Evolutionary conservation across 768 basidiomycete genomes (phyloP), one percentile per base, ranked within the genome.

Genomic region (Lactarius indigo): DNA sequence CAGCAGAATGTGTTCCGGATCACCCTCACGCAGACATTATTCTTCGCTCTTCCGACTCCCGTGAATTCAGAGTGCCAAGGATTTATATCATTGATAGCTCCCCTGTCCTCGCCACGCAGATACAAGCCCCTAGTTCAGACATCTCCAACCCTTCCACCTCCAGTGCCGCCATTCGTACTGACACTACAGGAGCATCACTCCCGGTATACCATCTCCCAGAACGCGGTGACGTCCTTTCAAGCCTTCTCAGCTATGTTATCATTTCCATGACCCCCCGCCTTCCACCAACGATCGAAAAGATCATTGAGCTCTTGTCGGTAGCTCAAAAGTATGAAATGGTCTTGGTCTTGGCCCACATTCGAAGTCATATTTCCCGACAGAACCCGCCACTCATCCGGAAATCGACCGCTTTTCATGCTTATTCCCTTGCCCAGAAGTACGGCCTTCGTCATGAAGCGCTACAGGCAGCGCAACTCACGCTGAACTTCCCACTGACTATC

Each of bases 81-180:
- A 18, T 65, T 17, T 65, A 65, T 31, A 44, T 65, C 59, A 30
- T 61, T 4, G 59, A 65, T 23, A 65, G 33, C 54, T 65, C 64
- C 17, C 39, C 64, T 20, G 41, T 65, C 17, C 77, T 84, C 64
- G 70, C 71, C 35, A 9, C 26, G 23, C 39, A 31, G 12, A 64
- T 59, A 52, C 35, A 10, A 41, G 20, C 2, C 18, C 1, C 50
- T 17, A 5, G 12, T 15, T 1, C 50, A 13, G 26, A 26, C 23
- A 52, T 6, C 26, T 42, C 58, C 17, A 28, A 17, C 31, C 57
- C 30, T 31, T 54, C 35, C 26, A 12, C 9, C 13, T 28, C 37
- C 28, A n/a, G 13, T 37, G 7, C 15, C 26, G 13, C 31, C 28
- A 10, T 37, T 18, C 44, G 18, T 2, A 28, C 50, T 33, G 26